Percentiles rank a stretch among this genome's conserved stretches.
phyloP scores from a whole-genome alignment of 1,139 yeast species.

The Protomyces macrosporus region DNA sequence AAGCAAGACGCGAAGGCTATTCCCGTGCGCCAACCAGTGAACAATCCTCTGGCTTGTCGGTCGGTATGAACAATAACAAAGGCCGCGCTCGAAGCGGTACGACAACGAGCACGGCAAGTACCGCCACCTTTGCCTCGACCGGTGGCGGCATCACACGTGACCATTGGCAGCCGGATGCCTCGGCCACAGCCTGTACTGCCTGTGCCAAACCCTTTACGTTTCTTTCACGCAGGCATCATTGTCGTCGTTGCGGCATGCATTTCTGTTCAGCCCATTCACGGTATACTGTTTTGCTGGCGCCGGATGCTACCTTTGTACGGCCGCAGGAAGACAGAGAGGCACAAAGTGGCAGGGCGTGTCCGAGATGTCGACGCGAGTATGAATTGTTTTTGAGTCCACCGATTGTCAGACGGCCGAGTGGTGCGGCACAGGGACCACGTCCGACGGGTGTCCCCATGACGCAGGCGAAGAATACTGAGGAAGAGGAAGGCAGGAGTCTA shows the following conservation, averaged over 20 bases:
- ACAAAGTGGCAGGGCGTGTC: slow-evolving; percentile 11
- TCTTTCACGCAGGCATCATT: slow-evolving; percentile 26
- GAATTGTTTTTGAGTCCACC: slow-evolving; percentile 23
- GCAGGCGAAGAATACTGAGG: not conserved
- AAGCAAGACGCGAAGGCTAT: no score
- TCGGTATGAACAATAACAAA: no score
- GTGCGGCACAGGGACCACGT: not conserved
- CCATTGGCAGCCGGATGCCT: slow-evolving; percentile 32
- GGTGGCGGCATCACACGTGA: slow-evolving; percentile 16
- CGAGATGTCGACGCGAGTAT: slow-evolving; percentile 16
- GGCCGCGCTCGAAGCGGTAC: not conserved
- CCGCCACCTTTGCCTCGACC: not conserved
- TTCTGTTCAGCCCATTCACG: slow-evolving; percentile 22
- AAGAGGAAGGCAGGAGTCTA: slow-evolving; percentile 8
- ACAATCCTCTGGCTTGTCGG: no score
- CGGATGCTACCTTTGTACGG: slow-evolving; percentile 2
- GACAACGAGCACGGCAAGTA: not conserved
- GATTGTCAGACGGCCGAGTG: slow-evolving; percentile 3
- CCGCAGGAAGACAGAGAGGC: not conserved
- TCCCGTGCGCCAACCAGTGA: no score
- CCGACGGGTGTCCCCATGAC: not conserved
- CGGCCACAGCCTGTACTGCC: slow-evolving; percentile 28
- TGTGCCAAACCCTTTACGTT: slow-evolving; percentile 53
- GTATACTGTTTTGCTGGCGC: slow-evolving; percentile 12
- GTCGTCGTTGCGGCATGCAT: slow-evolving; percentile 21